Conservation (phyloP, 345 rosid species). For the Euclidium syriacum region DNA sequence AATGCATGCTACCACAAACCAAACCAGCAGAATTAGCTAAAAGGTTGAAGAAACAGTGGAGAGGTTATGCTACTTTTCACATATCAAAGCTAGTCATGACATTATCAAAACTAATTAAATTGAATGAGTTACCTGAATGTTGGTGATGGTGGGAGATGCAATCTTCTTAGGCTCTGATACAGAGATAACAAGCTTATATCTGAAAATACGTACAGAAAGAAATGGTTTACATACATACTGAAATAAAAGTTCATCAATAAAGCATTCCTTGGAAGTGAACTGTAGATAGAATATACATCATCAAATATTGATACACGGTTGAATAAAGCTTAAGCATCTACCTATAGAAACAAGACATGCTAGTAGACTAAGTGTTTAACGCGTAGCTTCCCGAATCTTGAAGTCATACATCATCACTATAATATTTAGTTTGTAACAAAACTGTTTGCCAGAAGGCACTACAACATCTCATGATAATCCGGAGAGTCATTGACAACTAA, state of each 20-base stretch:
- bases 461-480: neutral
- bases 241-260: neutral
- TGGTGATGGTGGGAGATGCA: slow-evolving; percentile 68
- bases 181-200: slow-evolving; percentile 83
- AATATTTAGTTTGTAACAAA: neutral
- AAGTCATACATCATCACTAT: neutral
- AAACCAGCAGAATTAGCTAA: slow-evolving; percentile 8
- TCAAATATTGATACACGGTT: neutral
- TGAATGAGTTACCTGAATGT: slow-evolving; percentile 62
- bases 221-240: neutral
- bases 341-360: neutral
- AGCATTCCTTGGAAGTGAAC: neutral
- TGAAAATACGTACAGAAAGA: slow-evolving; percentile 33
- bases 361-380: neutral
- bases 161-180: slow-evolving; percentile 81
- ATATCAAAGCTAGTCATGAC: neutral
- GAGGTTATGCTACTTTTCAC: neutral
- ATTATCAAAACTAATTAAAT: neutral
- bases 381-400: slow-evolving; percentile 3
- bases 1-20: neutral
- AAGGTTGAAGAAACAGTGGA: neutral
- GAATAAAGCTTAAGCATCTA: neutral
- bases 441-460: neutral
- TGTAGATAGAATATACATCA: neutral
- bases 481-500: neutral